Base-by-base conservation (phyloP, 2,329 filamentous ascomycete species). In the Xenoacremonium recifei region DNA sequence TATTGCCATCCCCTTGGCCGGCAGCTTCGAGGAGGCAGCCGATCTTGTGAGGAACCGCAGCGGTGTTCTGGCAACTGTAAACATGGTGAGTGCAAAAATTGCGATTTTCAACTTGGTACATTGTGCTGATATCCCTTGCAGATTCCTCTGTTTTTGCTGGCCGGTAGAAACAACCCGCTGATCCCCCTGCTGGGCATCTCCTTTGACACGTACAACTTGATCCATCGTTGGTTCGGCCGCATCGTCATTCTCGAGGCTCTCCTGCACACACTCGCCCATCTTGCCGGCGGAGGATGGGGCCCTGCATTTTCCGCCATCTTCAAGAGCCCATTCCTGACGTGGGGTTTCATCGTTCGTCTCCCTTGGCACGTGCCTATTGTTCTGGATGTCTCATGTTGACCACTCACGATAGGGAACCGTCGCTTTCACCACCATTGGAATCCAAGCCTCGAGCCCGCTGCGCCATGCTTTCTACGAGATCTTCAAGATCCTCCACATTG, bases 141-240 rank as follows among this genome's bases (percentile, higher is more conserved):
- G 68, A 69, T 82, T 35, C 87, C 87, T 2, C 70, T 91, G 4
- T 86, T 90, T 65, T 64, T 90, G 37, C 73, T 90, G 62, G 84
- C 85, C 35, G 82, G 84, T 31, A 77, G 87, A 54, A 91, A 90
- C 69, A 91, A 91, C 66, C 85, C 85, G 17, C 72, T 92, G 50
- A 89, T 91, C 59, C 72, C 73, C 47, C 70, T 86, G 51, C 73
- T 88, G 39, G 81, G 82, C 47, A 82, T 91, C 50, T 87, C 84
- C 4, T 92, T 90, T 63, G 87, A 92, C 63, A 89, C 85, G 1
- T 90, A 87, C 73, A 92, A 91, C 68, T 67, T 92, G 47, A 72
- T 91, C 44, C 87, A 92, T 65, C 79, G 87, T 48, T 91, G 87
- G 87, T 77, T 89, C 49, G 87, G 87, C 54, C 81, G 87, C 29